Percentiles rank a stretch among this genome's conserved stretches.
Conservation (phyloP, 2,329 filamentous ascomycete species). For the Emericellopsis atlantica region DNA sequence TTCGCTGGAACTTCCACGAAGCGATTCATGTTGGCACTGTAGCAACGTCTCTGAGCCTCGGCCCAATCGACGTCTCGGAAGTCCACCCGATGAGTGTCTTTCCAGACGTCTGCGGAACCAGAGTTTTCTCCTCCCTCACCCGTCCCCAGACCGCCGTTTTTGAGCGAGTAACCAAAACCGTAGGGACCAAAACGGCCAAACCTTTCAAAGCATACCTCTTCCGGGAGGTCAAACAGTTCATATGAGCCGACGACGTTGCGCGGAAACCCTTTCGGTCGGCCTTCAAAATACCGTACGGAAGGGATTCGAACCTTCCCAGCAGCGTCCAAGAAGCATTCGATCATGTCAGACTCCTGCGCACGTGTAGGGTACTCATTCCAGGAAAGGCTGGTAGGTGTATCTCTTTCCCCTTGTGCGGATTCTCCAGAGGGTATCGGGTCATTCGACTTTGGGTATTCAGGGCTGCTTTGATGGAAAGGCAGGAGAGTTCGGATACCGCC, state of each 20-base stretch:
- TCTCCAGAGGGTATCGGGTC: conserved; percentile 11
- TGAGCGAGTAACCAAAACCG: conserved; percentile 72
- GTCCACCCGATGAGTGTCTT: conserved; percentile 57
- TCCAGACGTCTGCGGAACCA: conserved; percentile 71
- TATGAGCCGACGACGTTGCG: conserved; percentile 81
- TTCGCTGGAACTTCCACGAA: conserved; percentile 41
- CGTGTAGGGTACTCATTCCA: conserved; percentile 18
- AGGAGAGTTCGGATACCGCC: conserved; percentile 70
- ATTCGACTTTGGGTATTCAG: conserved; percentile 65
- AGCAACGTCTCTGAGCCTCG: conserved; percentile 62
- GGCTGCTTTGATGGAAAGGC: conserved; percentile 49
- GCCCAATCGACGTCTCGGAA: conserved; percentile 70
- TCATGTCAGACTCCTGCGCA: conserved; percentile 30
- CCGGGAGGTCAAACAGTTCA: conserved; percentile 61
- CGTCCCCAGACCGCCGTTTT: conserved; percentile 70
- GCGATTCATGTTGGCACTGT: conserved; percentile 54
- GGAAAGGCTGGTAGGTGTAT: conserved; percentile 10
- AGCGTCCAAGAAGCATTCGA: conserved; percentile 69
- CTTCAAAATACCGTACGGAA: conserved; percentile 58
- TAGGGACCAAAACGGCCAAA: conserved; percentile 84
- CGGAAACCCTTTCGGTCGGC: conserved; percentile 74
- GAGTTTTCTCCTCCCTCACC: conserved; percentile 75
- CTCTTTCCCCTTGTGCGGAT: background rate
- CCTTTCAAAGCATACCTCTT: conserved; percentile 87
- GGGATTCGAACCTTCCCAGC: conserved; percentile 55